Base-by-base conservation (phyloP, 2,329 filamentous ascomycete genomes). In the Colletotrichum graminicola region DNA sequence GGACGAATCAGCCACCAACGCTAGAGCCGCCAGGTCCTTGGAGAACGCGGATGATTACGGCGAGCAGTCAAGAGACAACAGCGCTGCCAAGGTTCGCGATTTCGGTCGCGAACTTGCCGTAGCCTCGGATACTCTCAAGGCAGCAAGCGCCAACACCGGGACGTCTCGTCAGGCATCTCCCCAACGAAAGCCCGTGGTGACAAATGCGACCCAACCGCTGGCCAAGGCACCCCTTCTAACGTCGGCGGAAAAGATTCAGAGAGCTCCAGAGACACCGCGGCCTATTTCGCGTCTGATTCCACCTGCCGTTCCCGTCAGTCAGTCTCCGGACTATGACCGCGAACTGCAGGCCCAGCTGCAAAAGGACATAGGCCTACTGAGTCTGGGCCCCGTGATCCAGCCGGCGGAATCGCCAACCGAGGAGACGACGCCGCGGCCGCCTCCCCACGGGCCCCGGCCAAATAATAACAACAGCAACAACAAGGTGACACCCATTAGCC, bases 1-100 rank as follows among this genome's bases (percentile, higher is more conserved):
- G 90, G 94, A 93, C 75, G 93, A 95, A 72, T 92, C 92, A 41
- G 92, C 92, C 16, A 91, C 93, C 23, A 97, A 97, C 79, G 89
- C 92, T 23, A 88, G 94, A 69, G 87, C 89, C 43, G 84, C 89
- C 16, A 83, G 85, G 56, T 84, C 86, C 2, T 78, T 84, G 21
- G 88, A 89, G 34, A 82, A 78, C 18, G 77, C 80, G 21, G 84
- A 84, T 29, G 85, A 89, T 75, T 87, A 87, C 60, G 86, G 84
- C 54, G 88, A 90, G 73, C 82, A 82, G 60, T 82, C 84, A 52
- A 82, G 87, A 63, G 86, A 86, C 61, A 77, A 76, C 18, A 88
- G 86, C 75, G 88, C 88, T 1, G 84, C 80, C 57, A 91, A 90
- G 80, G 74, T 81, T 36, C 80, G 82, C 49, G 84, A 87, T 63